Conservation (phyloP, 306 rosid species). For the Cyamopsis tetragonoloba region DNA sequence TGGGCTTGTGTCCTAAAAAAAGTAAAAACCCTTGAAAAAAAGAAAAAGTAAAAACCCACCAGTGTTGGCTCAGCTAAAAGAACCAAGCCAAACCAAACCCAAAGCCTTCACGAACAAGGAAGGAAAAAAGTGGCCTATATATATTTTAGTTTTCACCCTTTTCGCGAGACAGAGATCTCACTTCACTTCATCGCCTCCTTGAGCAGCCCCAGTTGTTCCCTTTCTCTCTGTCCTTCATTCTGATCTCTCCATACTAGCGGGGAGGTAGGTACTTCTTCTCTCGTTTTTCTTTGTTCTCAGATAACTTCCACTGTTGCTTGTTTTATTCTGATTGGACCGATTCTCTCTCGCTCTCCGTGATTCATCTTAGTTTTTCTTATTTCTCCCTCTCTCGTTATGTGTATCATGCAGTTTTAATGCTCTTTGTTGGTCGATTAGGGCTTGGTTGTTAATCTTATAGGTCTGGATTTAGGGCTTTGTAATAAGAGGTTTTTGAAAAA, state of each 20-base stretch:
- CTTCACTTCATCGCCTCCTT: no score
- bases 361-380: not conserved
- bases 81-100: no score
- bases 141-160: not conserved
- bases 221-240: no score
- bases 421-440: not conserved
- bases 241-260: no score
- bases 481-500: not conserved
- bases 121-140: conserved; percentile 1
- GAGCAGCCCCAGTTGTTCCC: no score
- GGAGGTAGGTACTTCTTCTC: not conserved
- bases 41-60: no score
- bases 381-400: not conserved
- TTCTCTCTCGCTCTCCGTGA: not conserved
- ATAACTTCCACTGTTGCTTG: not conserved
- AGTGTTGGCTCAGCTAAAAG: no score
- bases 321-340: not conserved
- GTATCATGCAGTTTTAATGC: not conserved
- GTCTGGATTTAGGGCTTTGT: conserved; percentile 20
- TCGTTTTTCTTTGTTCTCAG: not conserved
- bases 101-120: no score
- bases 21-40: no score
- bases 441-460: not conserved
- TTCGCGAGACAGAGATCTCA: conserved; percentile 18
- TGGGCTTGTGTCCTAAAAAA: no score